These are phyloP conservation scores for Aspergillus sp. DNA, from an alignment of 2,329 filamentous ascomycete genomes.

Conservation along the genomic window DNA sequence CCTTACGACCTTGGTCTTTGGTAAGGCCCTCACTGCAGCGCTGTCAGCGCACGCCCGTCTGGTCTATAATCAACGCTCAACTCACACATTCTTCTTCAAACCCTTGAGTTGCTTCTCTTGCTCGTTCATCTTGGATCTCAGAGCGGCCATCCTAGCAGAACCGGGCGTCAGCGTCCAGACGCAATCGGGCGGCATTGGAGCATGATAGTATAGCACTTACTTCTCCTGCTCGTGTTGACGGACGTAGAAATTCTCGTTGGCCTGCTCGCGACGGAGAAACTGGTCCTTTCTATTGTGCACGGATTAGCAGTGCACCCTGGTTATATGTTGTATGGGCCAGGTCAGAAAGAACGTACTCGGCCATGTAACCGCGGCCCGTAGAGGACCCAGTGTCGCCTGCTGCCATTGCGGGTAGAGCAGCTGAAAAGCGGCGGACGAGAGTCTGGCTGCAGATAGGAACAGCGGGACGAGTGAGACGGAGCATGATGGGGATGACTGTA, in stretches of 20 bases:
- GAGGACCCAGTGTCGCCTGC: slow-evolving; percentile 15
- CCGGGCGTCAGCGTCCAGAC: no score
- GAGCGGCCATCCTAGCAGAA: slow-evolving; percentile 7
- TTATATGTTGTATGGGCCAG: no score
- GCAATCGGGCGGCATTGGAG: no score
- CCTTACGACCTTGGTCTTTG: neutral
- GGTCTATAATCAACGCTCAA: neutral
- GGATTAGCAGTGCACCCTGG: no score
- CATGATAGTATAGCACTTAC: slow-evolving; percentile 1
- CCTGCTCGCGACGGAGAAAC: slow-evolving; percentile 12
- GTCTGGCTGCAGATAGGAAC: slow-evolving; percentile 4
- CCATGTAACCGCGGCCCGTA: slow-evolving; percentile 16
- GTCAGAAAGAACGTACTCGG: slow-evolving; percentile 13
- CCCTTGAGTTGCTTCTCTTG: slow-evolving; percentile 17
- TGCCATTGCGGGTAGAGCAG: slow-evolving; percentile 9
- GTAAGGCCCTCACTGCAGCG: slow-evolving; percentile 4
- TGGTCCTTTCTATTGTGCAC: slow-evolving; percentile 10
- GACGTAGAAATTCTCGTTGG: slow-evolving; percentile 11
- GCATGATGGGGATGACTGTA: neutral
- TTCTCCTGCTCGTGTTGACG: slow-evolving; percentile 14
- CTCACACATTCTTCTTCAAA: slow-evolving; percentile 19
- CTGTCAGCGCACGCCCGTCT: slow-evolving; percentile 14
- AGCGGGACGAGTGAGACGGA: slow-evolving; percentile 6
- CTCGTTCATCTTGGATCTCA: slow-evolving; percentile 15
- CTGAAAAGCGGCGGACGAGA: slow-evolving; percentile 10